These are phyloP conservation scores for Trypanosoma boissoni DNA, from an alignment of 208 protist genomes.

Conservation along the genomic window DNA sequence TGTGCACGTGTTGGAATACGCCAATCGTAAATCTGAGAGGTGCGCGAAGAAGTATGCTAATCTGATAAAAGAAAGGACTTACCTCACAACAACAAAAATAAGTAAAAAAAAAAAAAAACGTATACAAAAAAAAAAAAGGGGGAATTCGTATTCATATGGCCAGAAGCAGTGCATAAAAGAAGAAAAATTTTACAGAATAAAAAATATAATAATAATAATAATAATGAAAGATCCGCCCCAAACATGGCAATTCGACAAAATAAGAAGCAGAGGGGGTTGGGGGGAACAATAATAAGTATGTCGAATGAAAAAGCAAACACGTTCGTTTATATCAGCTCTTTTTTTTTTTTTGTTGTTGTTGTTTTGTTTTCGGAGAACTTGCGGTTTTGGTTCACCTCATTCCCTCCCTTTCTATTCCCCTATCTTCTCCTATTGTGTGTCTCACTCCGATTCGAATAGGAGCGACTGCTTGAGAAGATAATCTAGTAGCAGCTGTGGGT, in stretches of 20 bases:
- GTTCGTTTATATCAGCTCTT: too few relatives aligned
- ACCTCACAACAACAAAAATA: slow-evolving; percentile 22
- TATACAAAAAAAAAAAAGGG: not conserved
- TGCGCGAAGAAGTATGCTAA: too few relatives aligned
- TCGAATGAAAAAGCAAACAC: too few relatives aligned
- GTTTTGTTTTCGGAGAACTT: too few relatives aligned
- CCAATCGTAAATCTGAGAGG: too few relatives aligned
- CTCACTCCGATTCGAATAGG: slow-evolving; percentile 38
- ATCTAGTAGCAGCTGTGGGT: slow-evolving; percentile 78
- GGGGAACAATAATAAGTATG: too few relatives aligned
- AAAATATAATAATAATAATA: not conserved
- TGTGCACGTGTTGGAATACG: too few relatives aligned
- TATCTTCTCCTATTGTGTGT: not conserved
- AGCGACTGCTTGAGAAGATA: slow-evolving; percentile 62
- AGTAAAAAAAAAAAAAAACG: slow-evolving; percentile 19
- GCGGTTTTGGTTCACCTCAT: not conserved
- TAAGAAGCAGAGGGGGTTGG: too few relatives aligned
- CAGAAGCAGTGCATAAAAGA: not conserved
- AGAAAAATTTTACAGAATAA: not conserved
- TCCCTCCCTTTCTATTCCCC: not conserved
- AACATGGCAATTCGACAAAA: not conserved
- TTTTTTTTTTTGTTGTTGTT: too few relatives aligned
- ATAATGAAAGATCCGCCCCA: not conserved
- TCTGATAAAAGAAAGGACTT: too few relatives aligned
- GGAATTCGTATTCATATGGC: not conserved